Evolutionary conservation across 768 basidiomycete species (phyloP), one percentile per base, ranked within the genome.

Genomic region (Mycena amicta): DNA sequence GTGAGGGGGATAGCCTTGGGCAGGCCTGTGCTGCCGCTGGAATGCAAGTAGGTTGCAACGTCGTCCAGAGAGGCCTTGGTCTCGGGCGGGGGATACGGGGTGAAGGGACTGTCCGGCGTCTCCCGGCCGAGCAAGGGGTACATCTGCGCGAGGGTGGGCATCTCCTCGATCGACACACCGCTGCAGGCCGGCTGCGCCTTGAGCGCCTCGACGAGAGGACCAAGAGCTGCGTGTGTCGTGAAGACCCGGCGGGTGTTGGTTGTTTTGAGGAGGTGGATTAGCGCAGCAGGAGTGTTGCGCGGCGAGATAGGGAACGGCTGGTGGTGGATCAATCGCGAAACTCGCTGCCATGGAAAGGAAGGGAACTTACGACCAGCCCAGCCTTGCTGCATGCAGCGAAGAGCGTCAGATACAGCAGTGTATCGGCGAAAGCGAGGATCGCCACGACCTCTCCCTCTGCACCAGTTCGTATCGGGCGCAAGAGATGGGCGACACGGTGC

Each of bases 251-350:
- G 23, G n/a, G 68, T 70, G 1, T 74, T 71, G 56, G 77, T 71
- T 47, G 47, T 23, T 28, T 65, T 68, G 46, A 82, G 61, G 20
- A 79, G 64, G 46, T 74, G 66, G 30, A 72, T 61, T 29, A 75
- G 66, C 1, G 73, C 76, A 4, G 67, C 70, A 4, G 75, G 65
- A 1, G 76, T 71, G 55, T 75, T 75, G 25, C 75, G 71, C 37
- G 73, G 74, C 8, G 75, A 77, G 41, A 78, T 78, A 0, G 72
- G 71, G 57, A 74, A 75, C 18, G 77, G 75, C 77, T 78, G 29
- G 28, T 50, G 37, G 11, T 51, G 29, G 16, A 26, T 26, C 27
- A 13, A 28, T 4, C 8, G 13, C 25, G 12, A 28, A 28, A 49
- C n/a, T n/a, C n/a, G n/a, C n/a, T n/a, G n/a, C 5, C 26, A 22